Percentiles rank a stretch among this genome's conserved stretches.
Conservation (phyloP, 805 yeast species). For the Metschnikowia reukaufii region DNA sequence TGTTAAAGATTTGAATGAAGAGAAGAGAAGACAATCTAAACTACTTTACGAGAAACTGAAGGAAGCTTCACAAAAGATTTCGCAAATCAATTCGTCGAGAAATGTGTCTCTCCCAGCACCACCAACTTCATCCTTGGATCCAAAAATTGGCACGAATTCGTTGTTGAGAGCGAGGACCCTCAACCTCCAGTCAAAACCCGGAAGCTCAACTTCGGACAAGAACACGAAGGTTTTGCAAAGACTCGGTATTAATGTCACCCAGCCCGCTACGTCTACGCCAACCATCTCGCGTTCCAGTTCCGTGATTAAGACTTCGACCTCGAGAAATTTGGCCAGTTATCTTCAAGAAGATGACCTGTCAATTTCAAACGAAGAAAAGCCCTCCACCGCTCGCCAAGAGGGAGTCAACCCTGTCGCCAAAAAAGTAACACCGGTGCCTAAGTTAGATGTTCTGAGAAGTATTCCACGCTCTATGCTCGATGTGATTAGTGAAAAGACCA, state of each 20-base stretch:
- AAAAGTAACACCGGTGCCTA: background rate
- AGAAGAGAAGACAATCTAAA: constrained; percentile 23
- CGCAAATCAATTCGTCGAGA: constrained; percentile 15
- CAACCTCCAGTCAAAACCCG: constrained; percentile 26
- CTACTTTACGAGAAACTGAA: constrained; percentile 29
- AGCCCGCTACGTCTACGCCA: constrained; percentile 16
- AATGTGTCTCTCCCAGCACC: constrained; percentile 16
- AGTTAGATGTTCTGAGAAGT: constrained; percentile 1
- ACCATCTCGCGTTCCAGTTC: constrained; percentile 20
- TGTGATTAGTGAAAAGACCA: constrained; percentile 21
- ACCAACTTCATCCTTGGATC: constrained; percentile 34
- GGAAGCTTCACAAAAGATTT: constrained; percentile 28
- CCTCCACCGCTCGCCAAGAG: background rate
- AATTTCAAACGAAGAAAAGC: background rate
- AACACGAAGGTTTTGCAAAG: constrained; percentile 36
- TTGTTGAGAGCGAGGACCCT: constrained; percentile 39
- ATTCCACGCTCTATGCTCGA: constrained; percentile 25
- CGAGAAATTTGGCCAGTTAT: constrained; percentile 29
- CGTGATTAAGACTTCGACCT: constrained; percentile 38
- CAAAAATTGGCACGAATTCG: constrained; percentile 29
- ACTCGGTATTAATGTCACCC: constrained; percentile 35
- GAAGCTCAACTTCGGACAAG: constrained; percentile 20
- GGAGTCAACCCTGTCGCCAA: background rate
- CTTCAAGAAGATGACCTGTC: background rate
- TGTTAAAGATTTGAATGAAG: constrained; percentile 15